Percentiles rank a stretch among this genome's conserved stretches.
Evolutionary conservation across 2,329 filamentous ascomycete genomes (phyloP).

Genomic region (Boeremia exigua): DNA sequence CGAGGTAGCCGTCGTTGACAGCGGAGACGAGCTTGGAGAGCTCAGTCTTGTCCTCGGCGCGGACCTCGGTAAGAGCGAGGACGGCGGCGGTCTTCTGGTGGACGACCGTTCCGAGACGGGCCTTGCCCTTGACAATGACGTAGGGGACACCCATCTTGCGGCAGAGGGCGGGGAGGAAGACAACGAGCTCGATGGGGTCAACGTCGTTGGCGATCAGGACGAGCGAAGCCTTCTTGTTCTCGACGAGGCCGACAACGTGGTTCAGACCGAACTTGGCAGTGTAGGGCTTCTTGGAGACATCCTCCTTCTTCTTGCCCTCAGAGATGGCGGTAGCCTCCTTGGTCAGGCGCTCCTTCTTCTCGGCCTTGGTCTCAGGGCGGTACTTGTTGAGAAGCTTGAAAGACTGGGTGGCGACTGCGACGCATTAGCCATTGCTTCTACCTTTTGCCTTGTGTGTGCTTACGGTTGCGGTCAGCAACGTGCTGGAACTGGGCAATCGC

Average conservation of each 20-base stretch:
- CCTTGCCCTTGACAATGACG: conserved; percentile 99
- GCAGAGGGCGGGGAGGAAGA: conserved; percentile 98
- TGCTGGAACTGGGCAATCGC: conserved; percentile 97
- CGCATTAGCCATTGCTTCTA: conserved; percentile 49
- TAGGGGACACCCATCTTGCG: conserved; percentile 99
- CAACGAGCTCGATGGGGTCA: conserved; percentile 98
- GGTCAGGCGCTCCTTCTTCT: conserved; percentile 99
- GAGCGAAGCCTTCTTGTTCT: conserved; percentile 98
- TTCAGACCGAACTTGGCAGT: conserved; percentile 99
- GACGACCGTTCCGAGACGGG: conserved; percentile 95
- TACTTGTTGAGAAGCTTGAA: conserved; percentile 99
- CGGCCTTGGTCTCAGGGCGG: conserved; percentile 96
- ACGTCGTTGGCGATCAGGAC: conserved; percentile 99
- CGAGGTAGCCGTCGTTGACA: conserved; percentile 97
- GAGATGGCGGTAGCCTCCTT: conserved; percentile 98
- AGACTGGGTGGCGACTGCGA: conserved; percentile 79
- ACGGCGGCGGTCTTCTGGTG: conserved; percentile 99
- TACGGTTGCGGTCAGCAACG: conserved; percentile 67
- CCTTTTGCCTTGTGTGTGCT: conserved; percentile 61
- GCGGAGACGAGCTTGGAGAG: conserved; percentile 94
- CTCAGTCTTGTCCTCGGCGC: conserved; percentile 97
- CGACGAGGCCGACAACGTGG: conserved; percentile 72
- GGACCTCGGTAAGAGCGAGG: conserved; percentile 93
- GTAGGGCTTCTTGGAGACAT: conserved; percentile 99
- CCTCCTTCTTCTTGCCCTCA: conserved; percentile 99